These are phyloP conservation scores for Sarcomyxa edulis DNA, from an alignment of 768 basidiomycete genomes.

Conservation along the genomic window DNA sequence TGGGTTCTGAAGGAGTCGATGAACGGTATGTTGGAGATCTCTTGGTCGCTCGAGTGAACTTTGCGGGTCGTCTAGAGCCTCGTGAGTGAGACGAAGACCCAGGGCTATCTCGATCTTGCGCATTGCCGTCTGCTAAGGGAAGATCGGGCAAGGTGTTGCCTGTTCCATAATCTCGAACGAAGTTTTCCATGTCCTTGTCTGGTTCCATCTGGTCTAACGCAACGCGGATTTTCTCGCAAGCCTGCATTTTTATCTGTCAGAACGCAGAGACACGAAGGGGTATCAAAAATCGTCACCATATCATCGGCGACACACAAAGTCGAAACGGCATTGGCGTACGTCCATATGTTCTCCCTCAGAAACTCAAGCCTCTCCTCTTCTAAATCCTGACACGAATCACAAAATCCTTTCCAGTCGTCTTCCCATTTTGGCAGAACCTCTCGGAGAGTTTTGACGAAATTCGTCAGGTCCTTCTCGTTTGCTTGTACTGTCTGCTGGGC, in stretches of 20 bases:
- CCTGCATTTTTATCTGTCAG: conserved; percentile 39
- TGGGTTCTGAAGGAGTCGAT: conserved; percentile 21
- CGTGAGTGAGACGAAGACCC: conserved; percentile 55
- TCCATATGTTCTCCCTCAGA: conserved; percentile 94
- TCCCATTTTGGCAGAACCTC: conserved; percentile 88
- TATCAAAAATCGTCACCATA: conserved; percentile 72
- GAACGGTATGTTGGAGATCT: conserved; percentile 24
- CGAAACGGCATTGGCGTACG: conserved; percentile 93
- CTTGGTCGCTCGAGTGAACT: conserved; percentile 42
- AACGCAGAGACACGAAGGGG: conserved; percentile 1
- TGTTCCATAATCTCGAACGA: conserved; percentile 86
- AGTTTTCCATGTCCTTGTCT: conserved; percentile 82
- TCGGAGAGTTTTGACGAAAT: conserved; percentile 73
- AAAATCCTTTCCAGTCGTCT: conserved; percentile 89
- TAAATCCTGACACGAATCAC: conserved; percentile 91
- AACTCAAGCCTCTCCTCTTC: conserved; percentile 95
- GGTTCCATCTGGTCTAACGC: conserved; percentile 87
- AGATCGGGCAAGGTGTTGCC: conserved; percentile 86
- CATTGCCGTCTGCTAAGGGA: conserved; percentile 81
- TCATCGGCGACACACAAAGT: conserved; percentile 94
- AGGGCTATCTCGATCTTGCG: conserved; percentile 58
- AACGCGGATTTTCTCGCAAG: conserved; percentile 85
- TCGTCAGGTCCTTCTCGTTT: conserved; percentile 91
- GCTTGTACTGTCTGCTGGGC: conserved; percentile 85
- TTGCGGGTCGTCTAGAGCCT: conserved; percentile 51